Base-by-base conservation (phyloP, 2,329 filamentous ascomycete species). In the Penicillium sp. region DNA sequence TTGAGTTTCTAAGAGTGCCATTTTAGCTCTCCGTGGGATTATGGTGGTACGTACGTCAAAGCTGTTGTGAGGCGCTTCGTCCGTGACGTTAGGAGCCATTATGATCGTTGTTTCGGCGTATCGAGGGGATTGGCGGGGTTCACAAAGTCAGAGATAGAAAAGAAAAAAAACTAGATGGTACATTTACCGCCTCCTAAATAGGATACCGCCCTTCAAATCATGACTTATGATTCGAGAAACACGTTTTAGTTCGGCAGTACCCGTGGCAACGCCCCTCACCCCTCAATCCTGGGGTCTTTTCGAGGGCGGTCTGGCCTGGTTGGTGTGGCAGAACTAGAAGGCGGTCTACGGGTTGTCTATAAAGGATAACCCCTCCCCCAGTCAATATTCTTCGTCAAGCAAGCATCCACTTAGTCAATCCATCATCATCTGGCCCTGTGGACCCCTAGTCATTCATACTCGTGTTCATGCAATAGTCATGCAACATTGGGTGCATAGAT, bases 1-100 rank as follows among this genome's bases (percentile, higher is more conserved):
- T 13, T 47, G 25, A 41, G 47, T 47, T 52, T 56, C 43, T 8
- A 54, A 15, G 43, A 31, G 49, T 33, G 46, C 31, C 29, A 56
- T 53, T 56, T 38, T 9, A 51, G 21, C 40, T 21, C 27, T 59
- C n/a, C 15, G 21, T 46, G 15, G 53, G 41, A 46, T 45, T 4
- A 1, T 53, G 50, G 23, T 29, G 4, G 35, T 56, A 66, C 64
- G 25, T 65, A 66, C 64, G 31, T 66, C 64, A 42, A 65, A 66
- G 48, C 54, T 66, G 50, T 65, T 63, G 48, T 66, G 64, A 56
- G 64, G 60, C 49, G 53, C 37, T 47, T 66, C 63, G 12, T 35
- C 47, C 47, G 61, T 55, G 23, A 59, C 4, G 41, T 49, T 64
- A 46, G 57, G 21, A 55, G 51, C 54, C 64, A 66, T 66, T 59